These are phyloP conservation scores for Diophrys appendiculata DNA, from an alignment of 73 alveolate species.

Conservation along the genomic window DNA sequence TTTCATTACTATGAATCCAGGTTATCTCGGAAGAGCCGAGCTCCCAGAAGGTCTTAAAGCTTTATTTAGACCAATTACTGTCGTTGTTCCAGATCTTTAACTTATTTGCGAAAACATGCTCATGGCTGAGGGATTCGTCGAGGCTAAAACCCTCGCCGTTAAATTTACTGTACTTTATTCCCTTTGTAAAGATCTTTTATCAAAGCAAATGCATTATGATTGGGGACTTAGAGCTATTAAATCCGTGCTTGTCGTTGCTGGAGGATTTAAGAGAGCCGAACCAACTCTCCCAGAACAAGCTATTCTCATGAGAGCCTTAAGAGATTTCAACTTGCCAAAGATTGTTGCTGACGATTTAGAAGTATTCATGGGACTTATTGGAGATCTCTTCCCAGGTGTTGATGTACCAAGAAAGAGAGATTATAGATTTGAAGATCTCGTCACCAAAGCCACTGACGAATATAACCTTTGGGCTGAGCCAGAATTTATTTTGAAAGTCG, in stretches of 20 bases:
- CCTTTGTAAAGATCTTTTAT: constrained; percentile 95
- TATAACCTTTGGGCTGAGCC: constrained; percentile 92
- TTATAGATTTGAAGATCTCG: constrained; percentile 90
- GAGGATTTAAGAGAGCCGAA: constrained; percentile 99
- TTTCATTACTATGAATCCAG: constrained; percentile 99
- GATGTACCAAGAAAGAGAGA: constrained; percentile 97
- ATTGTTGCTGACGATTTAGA: constrained; percentile 99
- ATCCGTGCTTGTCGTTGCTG: constrained; percentile 99
- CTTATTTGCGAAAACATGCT: constrained; percentile 99
- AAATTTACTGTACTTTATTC: constrained; percentile 98
- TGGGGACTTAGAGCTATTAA: constrained; percentile 99
- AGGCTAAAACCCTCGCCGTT: constrained; percentile 97
- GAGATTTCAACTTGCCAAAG: constrained; percentile 99
- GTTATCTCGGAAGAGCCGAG: constrained; percentile 99
- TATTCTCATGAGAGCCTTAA: constrained; percentile 99
- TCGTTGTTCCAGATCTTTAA: constrained; percentile 99
- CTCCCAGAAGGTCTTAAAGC: constrained; percentile 99
- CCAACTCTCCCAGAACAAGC: constrained; percentile 97
- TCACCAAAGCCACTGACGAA: constrained; percentile 89
- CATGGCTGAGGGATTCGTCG: constrained; percentile 99
- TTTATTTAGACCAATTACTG: constrained; percentile 99
- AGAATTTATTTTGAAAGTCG: constrained; percentile 94
- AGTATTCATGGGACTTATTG: constrained; percentile 97
- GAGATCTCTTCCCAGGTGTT: constrained; percentile 98
- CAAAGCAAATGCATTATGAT: constrained; percentile 97